phyloP scores from a whole-genome alignment of 305 asterid species.

The Fraxinus floribunda region DNA sequence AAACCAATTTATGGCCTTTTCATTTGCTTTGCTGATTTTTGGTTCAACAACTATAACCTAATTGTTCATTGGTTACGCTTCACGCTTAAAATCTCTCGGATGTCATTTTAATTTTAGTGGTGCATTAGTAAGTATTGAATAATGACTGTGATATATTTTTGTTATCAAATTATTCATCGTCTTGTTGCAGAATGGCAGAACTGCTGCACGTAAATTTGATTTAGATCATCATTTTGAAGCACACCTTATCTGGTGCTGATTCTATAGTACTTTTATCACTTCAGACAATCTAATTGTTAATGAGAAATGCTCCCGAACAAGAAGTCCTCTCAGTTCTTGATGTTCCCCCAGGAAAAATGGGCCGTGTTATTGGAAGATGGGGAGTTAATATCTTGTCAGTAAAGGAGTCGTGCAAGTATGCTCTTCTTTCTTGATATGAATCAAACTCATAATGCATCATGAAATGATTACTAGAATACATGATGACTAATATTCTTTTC shows the following conservation, averaged over 20 bases:
- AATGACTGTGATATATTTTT: neutral
- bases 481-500: neutral
- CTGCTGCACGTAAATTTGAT: neutral
- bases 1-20: neutral
- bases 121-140: neutral
- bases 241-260: conserved; percentile 23
- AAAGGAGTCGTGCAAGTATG: conserved; percentile 90
- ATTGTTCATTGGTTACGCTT: neutral
- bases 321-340: conserved; percentile 80
- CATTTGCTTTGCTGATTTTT: neutral
- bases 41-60: neutral
- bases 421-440: conserved; percentile 6
- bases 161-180: conserved; percentile 2
- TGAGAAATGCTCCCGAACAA: conserved; percentile 60
- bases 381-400: conserved; percentile 78
- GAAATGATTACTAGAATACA: neutral
- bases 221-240: neutral
- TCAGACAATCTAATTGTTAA: conserved; percentile 55
- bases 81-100: neutral
- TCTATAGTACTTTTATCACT: conserved; percentile 24
- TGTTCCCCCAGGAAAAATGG: conserved; percentile 90
- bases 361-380: conserved; percentile 76
- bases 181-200: neutral
- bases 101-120: neutral
- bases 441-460: neutral